Conservation (phyloP, 140 eudicot species). For the Oenanthe javanica region DNA sequence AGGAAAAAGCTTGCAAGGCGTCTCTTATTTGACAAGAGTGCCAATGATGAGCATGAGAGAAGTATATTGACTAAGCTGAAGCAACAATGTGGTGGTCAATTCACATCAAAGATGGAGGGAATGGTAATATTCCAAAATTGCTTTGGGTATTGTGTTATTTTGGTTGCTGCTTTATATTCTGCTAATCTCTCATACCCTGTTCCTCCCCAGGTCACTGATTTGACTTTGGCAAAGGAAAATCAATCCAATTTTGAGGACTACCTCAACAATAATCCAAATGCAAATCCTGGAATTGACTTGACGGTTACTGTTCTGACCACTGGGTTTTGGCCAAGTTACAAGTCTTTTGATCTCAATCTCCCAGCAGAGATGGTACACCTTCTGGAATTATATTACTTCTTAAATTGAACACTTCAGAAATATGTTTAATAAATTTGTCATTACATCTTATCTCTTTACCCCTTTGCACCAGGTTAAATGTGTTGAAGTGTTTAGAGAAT, state of each 20-base stretch:
- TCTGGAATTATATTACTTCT: too few relatives aligned
- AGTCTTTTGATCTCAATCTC: conserved; percentile 10
- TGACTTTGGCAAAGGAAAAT: conserved; percentile 28
- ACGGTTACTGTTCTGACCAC: conserved; percentile 1
- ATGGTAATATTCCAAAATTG: conserved; percentile 9
- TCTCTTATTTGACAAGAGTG: conserved; percentile 44
- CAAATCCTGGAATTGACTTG: conserved; percentile 11
- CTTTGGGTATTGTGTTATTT: neutral
- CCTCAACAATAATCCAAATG: neutral
- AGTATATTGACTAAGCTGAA: too few relatives aligned
- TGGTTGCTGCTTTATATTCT: neutral
- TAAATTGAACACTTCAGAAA: too few relatives aligned
- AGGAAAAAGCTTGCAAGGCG: too few relatives aligned
- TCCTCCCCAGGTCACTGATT: conserved; percentile 21
- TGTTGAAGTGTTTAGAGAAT: conserved; percentile 84
- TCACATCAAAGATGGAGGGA: conserved; percentile 34
- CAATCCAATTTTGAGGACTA: conserved; percentile 20
- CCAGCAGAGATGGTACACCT: conserved; percentile 9
- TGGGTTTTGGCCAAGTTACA: conserved; percentile 13
- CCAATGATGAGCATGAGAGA: conserved; percentile 51
- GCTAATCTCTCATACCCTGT: neutral
- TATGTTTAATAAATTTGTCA: too few relatives aligned
- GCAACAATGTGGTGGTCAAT: conserved; percentile 25
- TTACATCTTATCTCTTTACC: too few relatives aligned
- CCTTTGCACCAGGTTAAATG: conserved; percentile 52